These are phyloP conservation scores for Wickerhamomyces canadensis DNA, from an alignment of 805 yeast genomes.

Conservation along the genomic window DNA sequence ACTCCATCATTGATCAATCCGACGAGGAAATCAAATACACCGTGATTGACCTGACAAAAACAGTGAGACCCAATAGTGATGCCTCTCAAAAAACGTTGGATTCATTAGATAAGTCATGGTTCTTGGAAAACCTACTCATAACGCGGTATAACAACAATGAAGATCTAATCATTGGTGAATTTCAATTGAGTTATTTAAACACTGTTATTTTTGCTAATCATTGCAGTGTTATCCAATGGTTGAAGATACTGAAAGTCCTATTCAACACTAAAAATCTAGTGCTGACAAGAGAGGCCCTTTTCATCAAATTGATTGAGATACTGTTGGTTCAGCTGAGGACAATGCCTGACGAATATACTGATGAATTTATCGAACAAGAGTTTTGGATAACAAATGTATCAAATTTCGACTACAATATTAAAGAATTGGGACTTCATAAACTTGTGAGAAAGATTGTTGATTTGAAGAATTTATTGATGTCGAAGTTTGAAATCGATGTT, in stretches of 20 bases:
- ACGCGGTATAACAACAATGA: slow-evolving; percentile 25
- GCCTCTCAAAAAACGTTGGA: slow-evolving; percentile 42
- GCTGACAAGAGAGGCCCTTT: slow-evolving; percentile 21
- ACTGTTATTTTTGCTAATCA: slow-evolving; percentile 53
- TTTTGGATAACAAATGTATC: slow-evolving; percentile 15
- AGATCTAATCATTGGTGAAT: slow-evolving; percentile 41
- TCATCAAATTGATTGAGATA: slow-evolving; percentile 25
- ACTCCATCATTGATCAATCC: slow-evolving; percentile 27
- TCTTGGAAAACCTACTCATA: slow-evolving; percentile 32
- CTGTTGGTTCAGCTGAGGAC: slow-evolving; percentile 33
- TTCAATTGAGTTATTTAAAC: slow-evolving; percentile 45
- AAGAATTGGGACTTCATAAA: slow-evolving; percentile 15
- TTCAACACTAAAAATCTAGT: slow-evolving; percentile 31
- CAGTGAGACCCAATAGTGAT: slow-evolving; percentile 31
- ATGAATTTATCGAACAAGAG: slow-evolving; percentile 25
- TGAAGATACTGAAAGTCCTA: slow-evolving; percentile 39
- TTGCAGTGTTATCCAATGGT: slow-evolving; percentile 64
- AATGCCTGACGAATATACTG: slow-evolving; percentile 38
- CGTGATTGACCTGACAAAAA: slow-evolving; percentile 34
- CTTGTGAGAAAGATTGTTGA: slow-evolving; percentile 11
- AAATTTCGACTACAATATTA: slow-evolving; percentile 22
- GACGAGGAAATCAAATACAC: slow-evolving; percentile 37
- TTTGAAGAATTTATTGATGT: slow-evolving; percentile 11
- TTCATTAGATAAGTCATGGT: slow-evolving; percentile 59
- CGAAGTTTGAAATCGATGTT: slow-evolving; percentile 14